phyloP scores from a whole-genome alignment of 192 early-diverging fungal species.

The Chytriomyces hyalinus region DNA sequence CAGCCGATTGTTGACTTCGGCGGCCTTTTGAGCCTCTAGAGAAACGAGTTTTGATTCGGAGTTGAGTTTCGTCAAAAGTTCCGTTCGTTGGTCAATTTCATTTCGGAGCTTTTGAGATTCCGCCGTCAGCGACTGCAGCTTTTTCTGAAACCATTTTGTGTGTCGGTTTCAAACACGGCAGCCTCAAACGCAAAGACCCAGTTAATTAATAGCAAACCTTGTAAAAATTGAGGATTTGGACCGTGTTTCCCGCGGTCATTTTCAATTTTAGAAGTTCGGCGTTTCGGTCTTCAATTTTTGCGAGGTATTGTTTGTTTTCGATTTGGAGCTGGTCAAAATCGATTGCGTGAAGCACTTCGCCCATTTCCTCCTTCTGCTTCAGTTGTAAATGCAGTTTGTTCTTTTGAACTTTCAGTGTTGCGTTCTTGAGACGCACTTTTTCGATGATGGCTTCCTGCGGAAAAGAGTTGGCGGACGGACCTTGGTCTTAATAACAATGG shows the following conservation, averaged over 20 bases:
- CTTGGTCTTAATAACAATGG: background rate
- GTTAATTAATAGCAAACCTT: conserved; percentile 43
- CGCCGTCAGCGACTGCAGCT: conserved; percentile 50
- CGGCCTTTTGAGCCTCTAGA: conserved; percentile 48
- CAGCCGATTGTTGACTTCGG: conserved; percentile 41
- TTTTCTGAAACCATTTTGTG: conserved; percentile 41
- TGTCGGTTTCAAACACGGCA: background rate
- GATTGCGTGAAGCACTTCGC: conserved; percentile 69
- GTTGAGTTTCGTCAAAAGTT: conserved; percentile 54
- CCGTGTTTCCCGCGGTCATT: conserved; percentile 66
- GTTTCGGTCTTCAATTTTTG: conserved; percentile 69
- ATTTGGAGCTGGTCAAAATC: conserved; percentile 73
- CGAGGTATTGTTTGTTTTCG: conserved; percentile 69
- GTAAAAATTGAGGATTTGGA: conserved; percentile 64
- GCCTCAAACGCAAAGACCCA: background rate
- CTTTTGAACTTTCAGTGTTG: conserved; percentile 64
- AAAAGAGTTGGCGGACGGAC: background rate
- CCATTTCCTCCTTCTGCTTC: conserved; percentile 75
- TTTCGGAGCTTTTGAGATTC: conserved; percentile 48
- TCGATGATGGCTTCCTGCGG: conserved; percentile 61
- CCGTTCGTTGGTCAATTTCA: conserved; percentile 55
- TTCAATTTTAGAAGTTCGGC: conserved; percentile 66
- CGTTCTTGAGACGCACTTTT: conserved; percentile 66
- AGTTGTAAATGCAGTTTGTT: conserved; percentile 68
- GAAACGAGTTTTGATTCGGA: conserved; percentile 50